Conservation (phyloP, 169 alveolate genomes). For the Cryptosporidium viatorum region DNA sequence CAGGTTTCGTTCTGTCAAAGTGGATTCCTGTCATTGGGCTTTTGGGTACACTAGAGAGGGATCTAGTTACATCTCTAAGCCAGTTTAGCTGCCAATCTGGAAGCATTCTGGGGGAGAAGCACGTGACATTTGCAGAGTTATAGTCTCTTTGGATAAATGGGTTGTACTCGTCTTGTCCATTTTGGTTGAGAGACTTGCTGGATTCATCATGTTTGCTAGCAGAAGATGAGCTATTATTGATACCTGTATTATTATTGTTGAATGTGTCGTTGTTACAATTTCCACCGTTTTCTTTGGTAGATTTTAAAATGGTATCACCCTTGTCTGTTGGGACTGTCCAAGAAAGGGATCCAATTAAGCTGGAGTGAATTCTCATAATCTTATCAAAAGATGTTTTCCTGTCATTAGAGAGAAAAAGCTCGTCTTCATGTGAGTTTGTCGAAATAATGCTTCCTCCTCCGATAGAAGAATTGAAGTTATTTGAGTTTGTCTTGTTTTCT, state of each 20-base stretch:
- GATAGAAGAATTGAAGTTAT: background rate
- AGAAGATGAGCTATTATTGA: background rate
- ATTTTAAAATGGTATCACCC: slow-evolving; percentile 30
- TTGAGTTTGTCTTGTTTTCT: background rate
- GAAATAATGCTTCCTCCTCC: background rate
- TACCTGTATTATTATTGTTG: background rate
- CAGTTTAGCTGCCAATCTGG: slow-evolving; percentile 76
- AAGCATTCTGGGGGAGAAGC: slow-evolving; percentile 75
- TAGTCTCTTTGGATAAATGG: slow-evolving; percentile 69
- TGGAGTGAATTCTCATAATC: slow-evolving; percentile 56
- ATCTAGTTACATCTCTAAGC: slow-evolving; percentile 73
- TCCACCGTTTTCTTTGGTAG: background rate
- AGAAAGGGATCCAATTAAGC: slow-evolving; percentile 58
- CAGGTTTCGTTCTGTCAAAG: slow-evolving; percentile 74
- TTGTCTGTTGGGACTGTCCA: slow-evolving; percentile 62
- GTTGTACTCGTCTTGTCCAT: slow-evolving; percentile 31
- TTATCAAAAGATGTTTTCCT: slow-evolving; percentile 71
- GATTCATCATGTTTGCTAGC: background rate
- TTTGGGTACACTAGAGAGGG: slow-evolving; percentile 67
- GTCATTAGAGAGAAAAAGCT: slow-evolving; percentile 26
- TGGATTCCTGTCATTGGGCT: slow-evolving; percentile 76
- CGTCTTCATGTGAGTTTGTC: slow-evolving; percentile 35
- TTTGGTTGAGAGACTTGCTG: background rate
- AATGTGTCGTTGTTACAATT: background rate
- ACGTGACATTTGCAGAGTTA: slow-evolving; percentile 50